phyloP scores from a whole-genome alignment of 2,329 filamentous ascomycete species.

The Beauveria bassiana region DNA sequence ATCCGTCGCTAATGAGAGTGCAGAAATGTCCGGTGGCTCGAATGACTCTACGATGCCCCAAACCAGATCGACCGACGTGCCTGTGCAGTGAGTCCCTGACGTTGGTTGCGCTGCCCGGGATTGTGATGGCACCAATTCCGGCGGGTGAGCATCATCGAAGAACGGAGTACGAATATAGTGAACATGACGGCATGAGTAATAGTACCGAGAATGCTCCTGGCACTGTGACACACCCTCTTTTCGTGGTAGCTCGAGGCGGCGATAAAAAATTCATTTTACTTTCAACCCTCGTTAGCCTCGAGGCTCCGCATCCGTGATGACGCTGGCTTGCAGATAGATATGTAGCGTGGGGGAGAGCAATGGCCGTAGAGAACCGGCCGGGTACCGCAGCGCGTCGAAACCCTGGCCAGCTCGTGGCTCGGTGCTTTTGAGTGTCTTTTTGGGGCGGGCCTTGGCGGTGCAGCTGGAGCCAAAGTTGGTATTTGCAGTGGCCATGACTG shows the following conservation, averaged over 20 bases:
- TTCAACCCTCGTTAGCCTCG: neutral
- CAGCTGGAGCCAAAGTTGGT: neutral
- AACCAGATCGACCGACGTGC: neutral
- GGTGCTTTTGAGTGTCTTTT: neutral
- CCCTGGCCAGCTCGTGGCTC: constrained; percentile 1
- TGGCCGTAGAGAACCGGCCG: neutral
- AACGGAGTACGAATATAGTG: neutral
- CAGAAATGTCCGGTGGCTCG: neutral
- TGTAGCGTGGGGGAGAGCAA: neutral
- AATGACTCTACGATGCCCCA: neutral
- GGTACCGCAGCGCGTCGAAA: neutral
- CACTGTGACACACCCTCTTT: neutral
- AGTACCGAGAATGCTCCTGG: neutral
- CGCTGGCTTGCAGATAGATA: constrained; percentile 5
- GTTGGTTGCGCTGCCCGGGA: neutral
- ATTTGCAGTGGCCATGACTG: neutral
- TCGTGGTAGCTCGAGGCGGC: neutral
- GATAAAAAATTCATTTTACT: neutral
- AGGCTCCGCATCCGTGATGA: constrained; percentile 4
- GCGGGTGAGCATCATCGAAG: neutral
- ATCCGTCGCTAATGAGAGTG: neutral
- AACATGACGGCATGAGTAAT: neutral
- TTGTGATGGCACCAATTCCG: constrained; percentile 4
- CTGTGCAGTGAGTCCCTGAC: neutral
- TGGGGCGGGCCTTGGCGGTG: neutral